Percentiles rank a stretch among this genome's conserved stretches.
These are phyloP conservation scores for Podospora pseudoanserina DNA, from an alignment of 495 filamentous ascomycete genomes.

Conservation along the genomic window DNA sequence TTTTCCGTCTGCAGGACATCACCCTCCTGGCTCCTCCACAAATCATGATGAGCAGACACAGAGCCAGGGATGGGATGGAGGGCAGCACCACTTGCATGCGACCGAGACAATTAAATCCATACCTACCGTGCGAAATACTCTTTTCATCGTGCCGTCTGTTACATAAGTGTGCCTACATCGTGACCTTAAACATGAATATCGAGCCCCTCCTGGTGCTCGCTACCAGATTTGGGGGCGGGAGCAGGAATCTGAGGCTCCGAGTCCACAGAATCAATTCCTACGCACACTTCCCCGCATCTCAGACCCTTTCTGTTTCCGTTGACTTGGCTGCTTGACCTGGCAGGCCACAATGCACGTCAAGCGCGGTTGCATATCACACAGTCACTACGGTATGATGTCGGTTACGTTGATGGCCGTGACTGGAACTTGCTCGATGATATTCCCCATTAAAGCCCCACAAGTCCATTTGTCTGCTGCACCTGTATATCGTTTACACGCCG, in stretches of 20 bases:
- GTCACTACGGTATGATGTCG: constrained; percentile 6
- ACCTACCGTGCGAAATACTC: background rate
- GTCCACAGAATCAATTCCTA: background rate
- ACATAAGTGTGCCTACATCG: background rate
- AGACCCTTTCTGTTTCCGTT: background rate
- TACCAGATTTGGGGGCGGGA: background rate
- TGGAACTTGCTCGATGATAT: constrained; percentile 12
- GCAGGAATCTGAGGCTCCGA: constrained; percentile 6
- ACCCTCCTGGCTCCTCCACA: background rate
- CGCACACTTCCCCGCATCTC: constrained; percentile 5
- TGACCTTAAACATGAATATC: background rate
- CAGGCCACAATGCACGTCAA: constrained; percentile 1
- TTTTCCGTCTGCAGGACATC: constrained; percentile 7
- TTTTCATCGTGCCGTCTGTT: background rate
- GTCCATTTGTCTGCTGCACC: background rate
- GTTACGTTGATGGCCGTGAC: constrained; percentile 19
- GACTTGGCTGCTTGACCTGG: constrained; percentile 1
- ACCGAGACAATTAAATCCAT: background rate
- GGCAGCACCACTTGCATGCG: background rate
- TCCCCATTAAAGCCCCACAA: background rate
- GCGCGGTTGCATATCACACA: constrained; percentile 4
- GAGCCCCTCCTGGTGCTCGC: constrained; percentile 2
- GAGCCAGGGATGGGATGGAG: background rate
- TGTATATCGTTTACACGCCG: background rate
- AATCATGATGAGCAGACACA: background rate